Base-by-base conservation (phyloP, 1,284 basidiomycete genomes). In the Xanthoconium separans region DNA sequence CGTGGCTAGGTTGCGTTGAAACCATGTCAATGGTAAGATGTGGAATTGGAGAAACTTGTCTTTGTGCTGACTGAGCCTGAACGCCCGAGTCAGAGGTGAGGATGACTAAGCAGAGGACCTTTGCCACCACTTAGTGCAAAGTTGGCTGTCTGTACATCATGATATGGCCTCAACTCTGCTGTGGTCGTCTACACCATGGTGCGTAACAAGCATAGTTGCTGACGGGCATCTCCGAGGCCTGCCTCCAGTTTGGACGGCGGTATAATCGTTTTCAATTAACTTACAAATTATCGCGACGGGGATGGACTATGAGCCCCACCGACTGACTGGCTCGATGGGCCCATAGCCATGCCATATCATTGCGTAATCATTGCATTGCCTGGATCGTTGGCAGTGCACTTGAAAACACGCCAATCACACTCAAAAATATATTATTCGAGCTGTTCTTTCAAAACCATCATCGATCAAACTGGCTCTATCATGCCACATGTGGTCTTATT, bases 1-100 rank as follows among this genome's bases (percentile, higher is more conserved):
- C 81, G 55, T 75, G 65, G 37, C 65, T 69, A 41, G 64, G 39
- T 45, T 71, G 67, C 5, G 65, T 15, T 53, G 70, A 72, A 33
- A 69, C 67, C 67, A 69, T 69, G 45, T 48, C 47, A 10, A n/a
- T 34, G 44, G 39, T n/a, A 34, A 48, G 41, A 33, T 29, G 55
- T 46, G 45, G 57, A 53, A 27, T 13, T 54, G 48, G 40, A 43
- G 27, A 53, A 52, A 60, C 49, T 54, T 31, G 53, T 20, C 20
- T 43, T 59, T 51, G 33, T n/a, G 44, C 13, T 45, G 50, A 50
- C n/a, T n/a, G n/a, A n/a, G n/a, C n/a, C 55, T 51, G 43, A 44
- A 40, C 44, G 27, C 29, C 33, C 44, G 47, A 43, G 47, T 57
- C 46, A 54, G 33, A 36, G 9, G 24, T 15, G 33, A 13, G 8